phyloP scores from a whole-genome alignment of 2,329 filamentous ascomycete species.

The Fusarium goolgardi region DNA sequence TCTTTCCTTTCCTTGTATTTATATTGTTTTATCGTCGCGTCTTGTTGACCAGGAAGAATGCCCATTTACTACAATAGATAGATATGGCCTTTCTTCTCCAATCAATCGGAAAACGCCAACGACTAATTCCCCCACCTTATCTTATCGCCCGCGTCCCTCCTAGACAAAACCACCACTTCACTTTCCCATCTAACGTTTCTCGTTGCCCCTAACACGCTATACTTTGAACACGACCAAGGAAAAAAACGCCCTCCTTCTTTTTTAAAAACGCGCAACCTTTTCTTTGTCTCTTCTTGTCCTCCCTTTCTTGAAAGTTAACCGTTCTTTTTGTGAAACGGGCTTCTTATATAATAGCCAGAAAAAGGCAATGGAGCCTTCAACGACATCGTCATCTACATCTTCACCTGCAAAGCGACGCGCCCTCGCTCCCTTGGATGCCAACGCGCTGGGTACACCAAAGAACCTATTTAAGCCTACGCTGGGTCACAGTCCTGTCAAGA shows the following conservation, averaged over 20 bases:
- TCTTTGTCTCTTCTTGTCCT: background rate
- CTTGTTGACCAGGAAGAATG: constrained; percentile 27
- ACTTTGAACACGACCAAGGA: constrained; percentile 13
- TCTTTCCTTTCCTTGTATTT: constrained; percentile 1
- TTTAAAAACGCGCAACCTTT: background rate
- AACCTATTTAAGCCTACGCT: constrained; percentile 37
- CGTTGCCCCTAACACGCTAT: constrained; percentile 33
- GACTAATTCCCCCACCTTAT: constrained; percentile 28
- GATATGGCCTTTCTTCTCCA: constrained; percentile 3
- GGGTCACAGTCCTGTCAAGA: constrained; percentile 43
- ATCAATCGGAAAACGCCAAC: background rate
- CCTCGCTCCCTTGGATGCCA: constrained; percentile 60
- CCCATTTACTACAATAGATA: constrained; percentile 6
- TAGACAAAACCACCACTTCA: constrained; percentile 36
- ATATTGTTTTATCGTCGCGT: constrained; percentile 24
- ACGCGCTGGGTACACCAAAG: constrained; percentile 54
- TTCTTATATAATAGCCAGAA: background rate
- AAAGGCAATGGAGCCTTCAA: constrained; percentile 40
- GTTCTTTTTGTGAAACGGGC: background rate
- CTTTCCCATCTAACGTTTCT: constrained; percentile 20
- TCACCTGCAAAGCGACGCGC: constrained; percentile 62
- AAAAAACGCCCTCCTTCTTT: background rate
- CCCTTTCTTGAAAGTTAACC: background rate
- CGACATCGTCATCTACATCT: constrained; percentile 39
- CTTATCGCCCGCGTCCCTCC: constrained; percentile 35